Base-by-base conservation (phyloP, 768 basidiomycete genomes). In the Lyophyllum atratum region DNA sequence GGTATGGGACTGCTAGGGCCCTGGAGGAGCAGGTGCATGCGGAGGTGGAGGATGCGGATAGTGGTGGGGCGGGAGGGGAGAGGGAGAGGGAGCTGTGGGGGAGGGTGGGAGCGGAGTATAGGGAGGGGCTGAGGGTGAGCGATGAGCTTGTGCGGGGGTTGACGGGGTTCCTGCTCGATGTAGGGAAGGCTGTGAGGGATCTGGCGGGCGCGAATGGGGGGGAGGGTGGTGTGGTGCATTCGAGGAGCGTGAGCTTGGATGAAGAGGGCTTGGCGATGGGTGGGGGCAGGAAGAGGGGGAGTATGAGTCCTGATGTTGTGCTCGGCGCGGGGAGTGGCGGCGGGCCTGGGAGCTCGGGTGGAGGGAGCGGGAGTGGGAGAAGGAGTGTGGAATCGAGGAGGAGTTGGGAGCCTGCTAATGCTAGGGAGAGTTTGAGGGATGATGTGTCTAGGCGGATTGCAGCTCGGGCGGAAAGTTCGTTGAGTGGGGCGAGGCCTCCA, bases 111-210 rank as follows among this genome's bases (percentile, higher is more conserved):
- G 80, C 79, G 9, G 91, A 93, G 60, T 89, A 85, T 63, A 73
- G 90, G 34, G 92, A 93, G 51, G 80, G 83, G 50, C 60, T 90
- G 61, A 77, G 87, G 64, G 80, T 85, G 53, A 88, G 88, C 58
- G 92, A 93, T 67, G 92, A 93, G 67, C 75, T 92, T 45, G 86
- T 93, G 3, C 75, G 92, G 53, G 85, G 84, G 7, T 75, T 90
- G 68, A 93, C 92, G 8, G 86, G 84, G 40, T 83, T 93, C 56
- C 70, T 93, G 61, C 73, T 93, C n/a, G 87, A 88, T 29, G 78
- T 89, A 6, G 90, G 92, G 29, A 83, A 82, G 68, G 77, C 88
- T 11, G 68, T 92, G 56, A 79, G 84, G 57, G 91, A 92, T 51
- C 69, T 78, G 22, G 71, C 68, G 24, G 66, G 64, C 25, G 69